Conservation (phyloP, 495 filamentous ascomycete species). For the Penicillium odoratum region DNA sequence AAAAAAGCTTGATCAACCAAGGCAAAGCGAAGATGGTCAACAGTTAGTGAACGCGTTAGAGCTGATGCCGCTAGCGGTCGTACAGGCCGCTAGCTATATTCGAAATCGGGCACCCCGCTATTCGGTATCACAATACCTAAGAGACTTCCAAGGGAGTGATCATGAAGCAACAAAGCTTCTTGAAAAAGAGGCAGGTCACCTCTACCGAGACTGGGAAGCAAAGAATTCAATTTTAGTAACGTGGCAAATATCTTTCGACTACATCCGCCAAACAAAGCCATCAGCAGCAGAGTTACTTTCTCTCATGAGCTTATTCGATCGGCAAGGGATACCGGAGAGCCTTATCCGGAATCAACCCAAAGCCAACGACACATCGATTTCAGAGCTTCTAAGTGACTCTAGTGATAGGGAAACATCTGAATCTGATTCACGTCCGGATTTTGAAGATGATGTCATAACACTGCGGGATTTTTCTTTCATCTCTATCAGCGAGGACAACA, state of each 20-base stretch:
- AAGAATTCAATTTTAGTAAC: conserved; percentile 28
- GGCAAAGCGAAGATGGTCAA: background rate
- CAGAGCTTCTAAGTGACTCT: background rate
- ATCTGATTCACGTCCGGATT: conserved; percentile 13
- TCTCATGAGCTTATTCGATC: conserved; percentile 18
- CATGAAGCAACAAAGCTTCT: conserved; percentile 4
- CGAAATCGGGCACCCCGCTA: conserved; percentile 19
- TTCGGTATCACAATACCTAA: conserved; percentile 35
- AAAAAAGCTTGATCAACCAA: conserved; percentile 1
- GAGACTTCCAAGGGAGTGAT: conserved; percentile 26
- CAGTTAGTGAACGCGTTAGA: background rate
- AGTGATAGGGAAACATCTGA: conserved; percentile 3
- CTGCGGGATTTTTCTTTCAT: conserved; percentile 46
- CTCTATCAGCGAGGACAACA: conserved; percentile 13
- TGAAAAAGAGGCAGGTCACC: conserved; percentile 1
- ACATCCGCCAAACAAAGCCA: conserved; percentile 17
- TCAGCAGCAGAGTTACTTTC: background rate
- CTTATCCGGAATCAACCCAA: background rate
- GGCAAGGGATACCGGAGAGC: conserved; percentile 11
- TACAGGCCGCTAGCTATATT: conserved; percentile 1
- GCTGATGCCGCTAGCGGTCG: background rate
- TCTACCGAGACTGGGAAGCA: conserved; percentile 21
- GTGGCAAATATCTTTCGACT: conserved; percentile 36
- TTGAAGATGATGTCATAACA: conserved; percentile 44
- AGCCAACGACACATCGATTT: conserved; percentile 1